Conservation (phyloP, 495 filamentous ascomycete genomes). For the Hyaloscypha finlandica region DNA sequence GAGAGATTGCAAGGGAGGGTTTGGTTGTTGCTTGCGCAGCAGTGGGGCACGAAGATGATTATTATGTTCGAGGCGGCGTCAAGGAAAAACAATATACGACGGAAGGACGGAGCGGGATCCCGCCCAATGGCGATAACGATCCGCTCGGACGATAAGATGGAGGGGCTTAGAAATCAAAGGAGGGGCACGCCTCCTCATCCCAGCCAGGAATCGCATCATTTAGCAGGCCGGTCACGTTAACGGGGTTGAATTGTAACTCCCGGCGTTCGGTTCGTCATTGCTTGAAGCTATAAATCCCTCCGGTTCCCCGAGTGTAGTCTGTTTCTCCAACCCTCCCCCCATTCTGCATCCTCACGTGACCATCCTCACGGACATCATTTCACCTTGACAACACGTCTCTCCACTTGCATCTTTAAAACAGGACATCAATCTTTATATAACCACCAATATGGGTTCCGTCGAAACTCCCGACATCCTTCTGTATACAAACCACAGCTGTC, state of each 20-base stretch:
- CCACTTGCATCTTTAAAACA: background rate
- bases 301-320: background rate
- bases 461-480: conserved; percentile 47
- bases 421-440: background rate
- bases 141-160: background rate
- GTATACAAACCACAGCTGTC: conserved; percentile 78
- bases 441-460: conserved; percentile 35
- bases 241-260: background rate
- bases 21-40: background rate
- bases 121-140: background rate
- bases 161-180: conserved; percentile 21
- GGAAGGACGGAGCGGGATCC: conserved; percentile 12
- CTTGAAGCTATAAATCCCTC: background rate
- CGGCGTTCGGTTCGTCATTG: background rate
- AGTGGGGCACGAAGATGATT: background rate
- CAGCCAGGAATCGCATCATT: conserved; percentile 1
- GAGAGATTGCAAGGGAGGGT: background rate
- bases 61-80: background rate
- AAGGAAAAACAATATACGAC: conserved; percentile 10
- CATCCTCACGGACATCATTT: background rate
- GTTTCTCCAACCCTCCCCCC: background rate
- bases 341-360: background rate
- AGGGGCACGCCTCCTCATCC: background rate
- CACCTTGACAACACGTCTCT: background rate
- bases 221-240: background rate